phyloP scores from a whole-genome alignment of 148 eudicot genomes.

The Rhododendron griersonianum region DNA sequence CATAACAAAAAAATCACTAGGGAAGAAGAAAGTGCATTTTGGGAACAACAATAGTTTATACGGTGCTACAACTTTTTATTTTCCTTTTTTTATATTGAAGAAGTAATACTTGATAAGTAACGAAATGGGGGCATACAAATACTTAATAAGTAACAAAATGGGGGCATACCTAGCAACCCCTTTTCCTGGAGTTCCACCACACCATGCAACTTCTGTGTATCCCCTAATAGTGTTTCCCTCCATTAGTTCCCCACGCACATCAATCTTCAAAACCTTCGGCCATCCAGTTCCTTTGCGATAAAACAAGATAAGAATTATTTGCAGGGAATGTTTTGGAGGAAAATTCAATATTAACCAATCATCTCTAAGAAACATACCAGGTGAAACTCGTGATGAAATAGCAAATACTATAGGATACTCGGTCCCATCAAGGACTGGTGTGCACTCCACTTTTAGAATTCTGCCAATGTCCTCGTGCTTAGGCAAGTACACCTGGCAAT shows the following conservation, averaged over 20 bases:
- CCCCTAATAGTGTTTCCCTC: conserved; percentile 85
- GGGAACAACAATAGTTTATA: conserved; percentile 2
- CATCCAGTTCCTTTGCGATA: conserved; percentile 72
- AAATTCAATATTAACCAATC: conserved; percentile 1
- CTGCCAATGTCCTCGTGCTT: conserved; percentile 62
- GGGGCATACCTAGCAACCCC: conserved; percentile 76
- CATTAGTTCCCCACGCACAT: conserved; percentile 75
- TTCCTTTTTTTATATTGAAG: not conserved
- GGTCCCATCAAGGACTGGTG: conserved; percentile 58
- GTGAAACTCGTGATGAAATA: conserved; percentile 76
- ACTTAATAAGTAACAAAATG: not conserved
- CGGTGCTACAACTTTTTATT: not conserved
- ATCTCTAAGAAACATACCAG: conserved; percentile 46
- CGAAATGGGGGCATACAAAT: not conserved
- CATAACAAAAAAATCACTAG: not conserved
- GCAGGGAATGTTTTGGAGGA: not conserved
- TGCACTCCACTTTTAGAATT: conserved; percentile 86
- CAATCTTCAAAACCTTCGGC: conserved; percentile 91
- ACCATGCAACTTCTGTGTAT: conserved; percentile 88
- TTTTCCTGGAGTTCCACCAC: conserved; percentile 95
- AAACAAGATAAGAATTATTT: conserved; percentile 13
- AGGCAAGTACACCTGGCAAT: conserved; percentile 72
- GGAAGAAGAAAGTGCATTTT: not conserved
- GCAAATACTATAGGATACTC: conserved; percentile 82
- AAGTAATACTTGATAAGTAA: not conserved